Conservation (phyloP, 768 basidiomycete genomes). For the Paxillus ammoniavirescens region DNA sequence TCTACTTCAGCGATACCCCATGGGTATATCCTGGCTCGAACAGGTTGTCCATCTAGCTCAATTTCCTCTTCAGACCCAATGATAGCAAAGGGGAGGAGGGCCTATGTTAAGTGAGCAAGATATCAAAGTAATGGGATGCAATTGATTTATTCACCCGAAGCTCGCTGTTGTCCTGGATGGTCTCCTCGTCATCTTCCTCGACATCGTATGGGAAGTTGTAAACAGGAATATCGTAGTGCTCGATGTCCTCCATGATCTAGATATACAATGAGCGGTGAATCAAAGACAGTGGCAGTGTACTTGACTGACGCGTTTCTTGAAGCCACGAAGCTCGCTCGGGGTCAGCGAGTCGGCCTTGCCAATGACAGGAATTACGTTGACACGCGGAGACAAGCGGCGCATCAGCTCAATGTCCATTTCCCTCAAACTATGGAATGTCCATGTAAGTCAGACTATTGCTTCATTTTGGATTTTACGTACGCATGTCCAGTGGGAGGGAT, state of each 20-base stretch:
- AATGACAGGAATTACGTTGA: conserved; percentile 97
- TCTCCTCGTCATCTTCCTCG: conserved; percentile 99
- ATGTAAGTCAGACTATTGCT: background rate
- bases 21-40: conserved; percentile 93
- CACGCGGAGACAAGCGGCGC: conserved; percentile 95
- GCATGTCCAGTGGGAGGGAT: conserved; percentile 98
- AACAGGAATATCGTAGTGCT: conserved; percentile 95
- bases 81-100: conserved; percentile 93
- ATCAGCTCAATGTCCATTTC: conserved; percentile 99
- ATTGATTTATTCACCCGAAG: conserved; percentile 61
- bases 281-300: background rate
- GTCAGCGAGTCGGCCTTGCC: conserved; percentile 97
- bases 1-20: conserved; percentile 99
- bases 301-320: conserved; percentile 83
- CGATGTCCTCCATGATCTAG: conserved; percentile 99
- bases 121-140: background rate
- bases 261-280: conserved; percentile 1
- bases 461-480: conserved; percentile 47
- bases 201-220: conserved; percentile 99
- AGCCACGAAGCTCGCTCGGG: conserved; percentile 86
- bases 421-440: conserved; percentile 55
- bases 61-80: conserved; percentile 98
- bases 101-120: conserved; percentile 40
- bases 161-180: conserved; percentile 95
- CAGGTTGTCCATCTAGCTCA: conserved; percentile 85